phyloP scores from a whole-genome alignment of 2,329 filamentous ascomycete species.

The Tolypocladium ovalisporum region DNA sequence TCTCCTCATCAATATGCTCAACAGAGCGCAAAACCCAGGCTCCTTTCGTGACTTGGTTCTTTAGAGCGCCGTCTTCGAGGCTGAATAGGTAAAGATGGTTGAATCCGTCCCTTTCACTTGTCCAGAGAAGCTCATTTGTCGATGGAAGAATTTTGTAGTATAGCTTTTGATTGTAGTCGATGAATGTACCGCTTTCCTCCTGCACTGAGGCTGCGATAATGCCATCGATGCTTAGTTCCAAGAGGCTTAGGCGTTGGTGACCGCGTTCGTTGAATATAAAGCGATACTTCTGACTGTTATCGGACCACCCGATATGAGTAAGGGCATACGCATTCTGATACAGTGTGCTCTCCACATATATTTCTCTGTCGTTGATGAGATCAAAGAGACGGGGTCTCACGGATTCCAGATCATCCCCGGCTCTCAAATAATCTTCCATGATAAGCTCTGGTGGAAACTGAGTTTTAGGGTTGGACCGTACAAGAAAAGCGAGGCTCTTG shows the following conservation, averaged over 20 bases:
- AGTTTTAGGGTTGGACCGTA: slow-evolving; percentile 8
- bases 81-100: slow-evolving; percentile 16
- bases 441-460: slow-evolving; percentile 15
- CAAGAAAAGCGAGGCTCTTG: slow-evolving; percentile 6
- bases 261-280: slow-evolving; percentile 18
- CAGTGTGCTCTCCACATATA: slow-evolving; percentile 9
- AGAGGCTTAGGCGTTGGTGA: slow-evolving; percentile 10
- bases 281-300: slow-evolving; percentile 11
- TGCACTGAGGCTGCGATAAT: slow-evolving; percentile 10
- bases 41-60: slow-evolving; percentile 14
- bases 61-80: slow-evolving; percentile 3
- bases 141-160: slow-evolving; percentile 1
- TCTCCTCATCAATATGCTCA: slow-evolving; percentile 9
- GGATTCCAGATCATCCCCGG: slow-evolving; percentile 12
- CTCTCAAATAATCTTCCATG: slow-evolving; percentile 12
- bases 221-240: slow-evolving; percentile 8
- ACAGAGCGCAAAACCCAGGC: slow-evolving; percentile 13
- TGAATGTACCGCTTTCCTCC: slow-evolving; percentile 14
- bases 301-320: slow-evolving; percentile 12
- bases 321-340: slow-evolving; percentile 14
- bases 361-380: slow-evolving; percentile 7
- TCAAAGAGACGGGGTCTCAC: slow-evolving; percentile 15
- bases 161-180: slow-evolving; percentile 8
- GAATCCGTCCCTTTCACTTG: slow-evolving; percentile 16
- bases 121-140: slow-evolving; percentile 15